phyloP scores from a whole-genome alignment of 2,329 filamentous ascomycete species.

The Pestalotiopsis sp. region DNA sequence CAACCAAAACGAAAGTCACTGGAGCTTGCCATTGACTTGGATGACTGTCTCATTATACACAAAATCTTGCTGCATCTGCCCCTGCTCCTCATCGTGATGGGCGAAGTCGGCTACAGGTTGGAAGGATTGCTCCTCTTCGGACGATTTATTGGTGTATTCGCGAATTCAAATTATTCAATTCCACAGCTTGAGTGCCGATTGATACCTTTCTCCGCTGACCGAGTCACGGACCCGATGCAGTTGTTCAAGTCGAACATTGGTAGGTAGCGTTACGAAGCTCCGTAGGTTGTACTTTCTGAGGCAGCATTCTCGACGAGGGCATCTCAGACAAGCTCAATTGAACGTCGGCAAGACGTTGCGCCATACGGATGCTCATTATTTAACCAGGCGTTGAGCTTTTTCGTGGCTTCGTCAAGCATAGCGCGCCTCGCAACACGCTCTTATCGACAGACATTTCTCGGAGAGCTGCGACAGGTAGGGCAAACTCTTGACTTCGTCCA shows the following conservation, averaged over 20 bases:
- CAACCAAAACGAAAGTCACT: conserved; percentile 3
- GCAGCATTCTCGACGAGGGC: not conserved
- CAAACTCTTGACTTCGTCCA: conserved; percentile 57
- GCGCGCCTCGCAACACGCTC: conserved; percentile 63
- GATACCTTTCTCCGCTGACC: conserved; percentile 25
- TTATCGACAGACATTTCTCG: conserved; percentile 63
- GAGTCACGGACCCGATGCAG: conserved; percentile 20
- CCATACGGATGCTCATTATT: conserved; percentile 37
- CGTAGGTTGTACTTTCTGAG: conserved; percentile 1
- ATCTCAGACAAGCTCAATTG: conserved; percentile 15
- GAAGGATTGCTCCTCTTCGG: conserved; percentile 51
- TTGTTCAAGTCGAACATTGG: conserved; percentile 19
- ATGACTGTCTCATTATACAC: conserved; percentile 10
- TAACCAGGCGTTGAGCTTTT: conserved; percentile 63
- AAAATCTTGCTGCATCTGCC: conserved; percentile 29
- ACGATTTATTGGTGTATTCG: conserved; percentile 32
- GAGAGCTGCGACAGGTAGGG: conserved; percentile 60
- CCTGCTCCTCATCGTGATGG: conserved; percentile 38
- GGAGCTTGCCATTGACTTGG: conserved; percentile 11
- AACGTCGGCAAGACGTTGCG: conserved; percentile 12
- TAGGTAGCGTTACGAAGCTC: conserved; percentile 1
- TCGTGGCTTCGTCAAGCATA: conserved; percentile 64
- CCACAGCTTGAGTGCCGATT: conserved; percentile 23
- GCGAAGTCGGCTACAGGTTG: conserved; percentile 49
- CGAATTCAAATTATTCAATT: conserved; percentile 20